phyloP scores from a whole-genome alignment of 805 yeast genomes.

The Yamadazyma paraphyllophila region DNA sequence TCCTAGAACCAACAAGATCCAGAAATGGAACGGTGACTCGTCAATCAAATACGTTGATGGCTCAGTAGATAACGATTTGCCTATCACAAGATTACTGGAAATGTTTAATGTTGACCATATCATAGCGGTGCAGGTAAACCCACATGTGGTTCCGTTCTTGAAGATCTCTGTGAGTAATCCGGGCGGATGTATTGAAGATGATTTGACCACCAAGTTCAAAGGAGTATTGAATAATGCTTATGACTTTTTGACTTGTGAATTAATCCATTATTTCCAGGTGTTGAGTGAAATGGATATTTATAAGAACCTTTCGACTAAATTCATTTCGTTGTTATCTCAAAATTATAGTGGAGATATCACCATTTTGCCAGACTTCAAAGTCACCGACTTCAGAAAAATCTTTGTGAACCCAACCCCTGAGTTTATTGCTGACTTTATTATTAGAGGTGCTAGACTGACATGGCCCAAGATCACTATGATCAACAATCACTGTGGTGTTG shows the following conservation, averaged over 20 bases:
- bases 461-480: constrained; percentile 91
- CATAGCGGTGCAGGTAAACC: constrained; percentile 96
- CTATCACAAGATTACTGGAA: constrained; percentile 84
- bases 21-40: constrained; percentile 77
- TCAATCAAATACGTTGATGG: constrained; percentile 90
- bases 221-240: constrained; percentile 52
- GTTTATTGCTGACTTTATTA: constrained; percentile 64
- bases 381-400: constrained; percentile 58
- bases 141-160: constrained; percentile 89
- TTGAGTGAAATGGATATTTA: constrained; percentile 74
- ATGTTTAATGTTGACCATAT: constrained; percentile 98
- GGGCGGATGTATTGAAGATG: constrained; percentile 68
- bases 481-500: constrained; percentile 86
- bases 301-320: constrained; percentile 66
- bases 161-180: constrained; percentile 64
- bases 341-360: constrained; percentile 93
- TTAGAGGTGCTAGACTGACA: constrained; percentile 85
- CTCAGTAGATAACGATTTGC: constrained; percentile 91
- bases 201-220: constrained; percentile 54
- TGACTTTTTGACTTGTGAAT: constrained; percentile 63
- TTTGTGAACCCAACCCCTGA: constrained; percentile 81
- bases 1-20: constrained; percentile 64
- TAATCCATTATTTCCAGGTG: constrained; percentile 73
- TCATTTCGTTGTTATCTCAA: constrained; percentile 76
- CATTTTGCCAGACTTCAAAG: constrained; percentile 72